A percentile compares a stretch with the other conserved stretches of the same genome.
Evolutionary conservation across 345 rosid genomes (phyloP).

Genomic region (Linum tenue): DNA sequence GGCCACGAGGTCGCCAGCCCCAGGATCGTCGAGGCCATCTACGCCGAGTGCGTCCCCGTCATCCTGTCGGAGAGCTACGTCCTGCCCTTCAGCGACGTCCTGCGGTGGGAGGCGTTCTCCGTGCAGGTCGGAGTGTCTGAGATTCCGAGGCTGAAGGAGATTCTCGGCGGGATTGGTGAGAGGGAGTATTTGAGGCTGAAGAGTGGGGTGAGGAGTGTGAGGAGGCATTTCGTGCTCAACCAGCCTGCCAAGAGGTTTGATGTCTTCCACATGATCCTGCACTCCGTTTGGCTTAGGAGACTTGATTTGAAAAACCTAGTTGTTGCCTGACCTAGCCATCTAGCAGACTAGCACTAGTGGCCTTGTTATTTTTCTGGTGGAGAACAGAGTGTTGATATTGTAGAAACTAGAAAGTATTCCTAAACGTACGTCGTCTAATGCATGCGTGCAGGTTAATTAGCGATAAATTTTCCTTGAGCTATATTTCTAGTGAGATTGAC

Average conservation of each 20-base stretch:
- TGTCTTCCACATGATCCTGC: slow-evolving; percentile 71
- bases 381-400: no score
- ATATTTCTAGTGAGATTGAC: no score
- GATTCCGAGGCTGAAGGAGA: slow-evolving; percentile 72
- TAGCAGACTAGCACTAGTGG: no score
- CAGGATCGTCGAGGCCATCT: slow-evolving; percentile 72
- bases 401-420: no score
- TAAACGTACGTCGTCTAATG: no score
- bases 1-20: slow-evolving; percentile 96
- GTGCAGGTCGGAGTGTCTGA: slow-evolving; percentile 43
- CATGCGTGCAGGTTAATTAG: no score
- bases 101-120: slow-evolving; percentile 79
- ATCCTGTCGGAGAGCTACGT: slow-evolving; percentile 61
- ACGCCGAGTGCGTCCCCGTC: slow-evolving; percentile 78
- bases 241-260: slow-evolving; percentile 66
- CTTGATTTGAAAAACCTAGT: slow-evolving; percentile 30
- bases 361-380: no score
- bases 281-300: slow-evolving; percentile 88
- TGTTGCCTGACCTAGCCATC: no score
- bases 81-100: slow-evolving; percentile 73
- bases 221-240: slow-evolving; percentile 65
- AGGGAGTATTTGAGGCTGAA: slow-evolving; percentile 43
- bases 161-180: slow-evolving; percentile 44
- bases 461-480: no score
- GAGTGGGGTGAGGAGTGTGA: slow-evolving; percentile 42